Evolutionary conservation across 768 basidiomycete genomes (phyloP), one percentile per base, ranked within the genome.

Genomic region (Phaffia tasmanica): DNA sequence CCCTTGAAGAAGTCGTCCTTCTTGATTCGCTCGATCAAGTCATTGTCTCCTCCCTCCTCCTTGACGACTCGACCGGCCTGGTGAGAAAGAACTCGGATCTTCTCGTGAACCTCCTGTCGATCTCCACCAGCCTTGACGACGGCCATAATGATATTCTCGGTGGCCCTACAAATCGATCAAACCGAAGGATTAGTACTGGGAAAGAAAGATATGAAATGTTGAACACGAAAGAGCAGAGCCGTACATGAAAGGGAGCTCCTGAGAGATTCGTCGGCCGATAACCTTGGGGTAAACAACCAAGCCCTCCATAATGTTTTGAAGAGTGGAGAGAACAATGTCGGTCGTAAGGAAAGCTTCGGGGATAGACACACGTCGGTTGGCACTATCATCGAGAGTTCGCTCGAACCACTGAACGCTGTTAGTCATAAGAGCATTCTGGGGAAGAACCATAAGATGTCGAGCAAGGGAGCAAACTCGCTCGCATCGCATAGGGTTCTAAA

Each of bases 141-240:
- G 1, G 91, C 91, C 95, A 99, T 98, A 78, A 98, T 98, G 77
- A 99, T 83, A 76, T 99, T 99, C 78, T 99, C 95, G 1, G 95
- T 99, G 4, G 94, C 92, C 67, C 66, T 67, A 46, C 32, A 46
- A 46, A 25, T 18, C 47, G 47, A 47, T 16, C 3, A 1, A n/a
- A 25, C 4, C 27, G 42, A 5, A 6, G 2, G 25, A 16, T 58
- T 29, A 58, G 29, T n/a, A 30, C 14, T n/a, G 11, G 25, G 57
- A 35, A 11, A 29, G 18, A 15, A 2, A 21, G 60, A 48, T 7
- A 29, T n/a, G 29, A 27, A 18, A 18, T 4, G 54, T 19, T 21
- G 32, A 51, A n/a, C 23, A 35, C 48, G 8, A 18, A 19, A 27
- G 21, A n/a, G 25, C n/a, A 15, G n/a, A 19, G 25, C 59, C 66